phyloP scores from a whole-genome alignment of 352 stramenopile genomes.

The Phytophthora ohioensis region DNA sequence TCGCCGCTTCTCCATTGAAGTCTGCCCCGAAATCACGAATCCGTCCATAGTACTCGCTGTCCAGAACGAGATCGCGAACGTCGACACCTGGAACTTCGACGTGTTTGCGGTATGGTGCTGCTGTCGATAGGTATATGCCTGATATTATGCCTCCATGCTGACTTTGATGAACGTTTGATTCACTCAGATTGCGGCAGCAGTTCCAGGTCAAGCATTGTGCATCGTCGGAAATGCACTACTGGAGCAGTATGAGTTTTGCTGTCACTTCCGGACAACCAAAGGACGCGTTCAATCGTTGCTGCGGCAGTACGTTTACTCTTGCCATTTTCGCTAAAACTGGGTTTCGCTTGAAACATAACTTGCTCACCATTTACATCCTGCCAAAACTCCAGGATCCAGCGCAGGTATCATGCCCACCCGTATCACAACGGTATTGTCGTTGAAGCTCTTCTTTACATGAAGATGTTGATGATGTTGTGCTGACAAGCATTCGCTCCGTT shows the following conservation, averaged over 20 bases:
- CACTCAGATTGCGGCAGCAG: conserved; percentile 52
- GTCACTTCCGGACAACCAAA: conserved; percentile 73
- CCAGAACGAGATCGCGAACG: conserved; percentile 60
- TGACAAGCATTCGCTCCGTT: conserved; percentile 12
- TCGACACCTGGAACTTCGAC: conserved; percentile 78
- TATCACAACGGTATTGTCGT: conserved; percentile 83
- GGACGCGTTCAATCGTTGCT: conserved; percentile 62
- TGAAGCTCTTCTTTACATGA: neutral
- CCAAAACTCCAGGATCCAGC: conserved; percentile 48
- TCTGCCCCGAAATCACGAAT: conserved; percentile 66
- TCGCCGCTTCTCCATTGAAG: conserved; percentile 52
- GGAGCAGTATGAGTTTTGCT: conserved; percentile 71
- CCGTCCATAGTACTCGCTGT: conserved; percentile 52
- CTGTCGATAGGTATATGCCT: neutral
- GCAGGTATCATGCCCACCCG: conserved; percentile 73
- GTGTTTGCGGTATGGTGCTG: conserved; percentile 58
- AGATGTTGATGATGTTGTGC: neutral
- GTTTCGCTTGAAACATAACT: neutral
- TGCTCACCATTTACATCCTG: conserved; percentile 11
- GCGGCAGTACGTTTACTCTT: conserved; percentile 53
- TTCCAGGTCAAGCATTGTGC: conserved; percentile 65
- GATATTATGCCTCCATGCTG: neutral
- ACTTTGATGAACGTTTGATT: conserved; percentile 10
- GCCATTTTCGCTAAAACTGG: neutral
- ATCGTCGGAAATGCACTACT: conserved; percentile 83